These are phyloP conservation scores for Arthrobotrys conoides DNA, from an alignment of 2,329 filamentous ascomycete species.

Conservation along the genomic window DNA sequence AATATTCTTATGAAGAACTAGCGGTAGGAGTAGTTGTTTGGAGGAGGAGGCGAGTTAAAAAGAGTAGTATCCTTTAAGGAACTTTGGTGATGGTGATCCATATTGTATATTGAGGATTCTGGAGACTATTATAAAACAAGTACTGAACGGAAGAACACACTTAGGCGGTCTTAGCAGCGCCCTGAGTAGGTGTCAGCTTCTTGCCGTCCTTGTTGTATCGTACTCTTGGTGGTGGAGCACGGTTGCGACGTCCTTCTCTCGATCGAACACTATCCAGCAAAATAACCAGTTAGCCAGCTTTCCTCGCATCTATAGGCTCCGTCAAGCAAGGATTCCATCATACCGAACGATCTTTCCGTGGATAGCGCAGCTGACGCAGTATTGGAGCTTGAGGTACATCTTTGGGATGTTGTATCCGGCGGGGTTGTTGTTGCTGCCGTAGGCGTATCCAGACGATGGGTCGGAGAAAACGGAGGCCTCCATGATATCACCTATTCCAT, in stretches of 20 bases:
- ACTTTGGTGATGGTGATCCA: constrained; percentile 29
- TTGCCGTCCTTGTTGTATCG: constrained; percentile 99
- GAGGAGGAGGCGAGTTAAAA: constrained; percentile 12
- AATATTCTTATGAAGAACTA: constrained; percentile 54
- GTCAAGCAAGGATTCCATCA: constrained; percentile 69
- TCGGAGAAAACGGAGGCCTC: constrained; percentile 95
- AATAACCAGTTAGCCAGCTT: constrained; percentile 67
- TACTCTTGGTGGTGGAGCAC: constrained; percentile 95
- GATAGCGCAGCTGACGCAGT: constrained; percentile 99
- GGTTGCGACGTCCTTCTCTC: constrained; percentile 96
- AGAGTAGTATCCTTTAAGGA: constrained; percentile 21
- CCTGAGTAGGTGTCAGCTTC: constrained; percentile 94
- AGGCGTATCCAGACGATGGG: constrained; percentile 38
- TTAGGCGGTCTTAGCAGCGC: constrained; percentile 73
- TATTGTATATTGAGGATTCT: constrained; percentile 39
- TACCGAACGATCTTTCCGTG: constrained; percentile 99
- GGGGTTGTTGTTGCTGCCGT: constrained; percentile 21
- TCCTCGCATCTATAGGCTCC: neutral
- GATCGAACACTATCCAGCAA: constrained; percentile 84
- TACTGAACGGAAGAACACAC: constrained; percentile 26
- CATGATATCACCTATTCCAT: constrained; percentile 93
- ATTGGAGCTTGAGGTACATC: constrained; percentile 99
- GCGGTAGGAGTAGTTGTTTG: constrained; percentile 12
- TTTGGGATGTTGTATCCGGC: constrained; percentile 98
- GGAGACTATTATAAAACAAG: constrained; percentile 47